Conservation (phyloP, 345 rosid species). For the Bruguiera sexangula region DNA sequence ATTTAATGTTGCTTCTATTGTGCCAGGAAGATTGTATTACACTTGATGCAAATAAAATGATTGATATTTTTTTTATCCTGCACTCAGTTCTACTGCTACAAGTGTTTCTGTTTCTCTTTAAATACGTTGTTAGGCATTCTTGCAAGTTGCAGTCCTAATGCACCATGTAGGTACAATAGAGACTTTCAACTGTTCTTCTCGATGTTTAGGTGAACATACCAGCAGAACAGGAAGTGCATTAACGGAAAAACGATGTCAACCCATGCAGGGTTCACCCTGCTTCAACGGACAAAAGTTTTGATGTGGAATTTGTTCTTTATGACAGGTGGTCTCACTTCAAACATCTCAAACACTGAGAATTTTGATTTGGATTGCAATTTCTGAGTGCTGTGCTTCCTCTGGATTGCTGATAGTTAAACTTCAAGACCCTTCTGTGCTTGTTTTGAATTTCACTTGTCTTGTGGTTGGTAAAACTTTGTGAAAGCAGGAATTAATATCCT, state of each 20-base stretch:
- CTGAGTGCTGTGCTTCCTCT: not conserved
- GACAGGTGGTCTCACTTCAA: not conserved
- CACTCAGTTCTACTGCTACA: no score
- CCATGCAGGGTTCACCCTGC: not conserved
- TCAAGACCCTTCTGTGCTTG: not conserved
- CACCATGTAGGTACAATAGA: no score
- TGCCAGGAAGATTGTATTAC: no score
- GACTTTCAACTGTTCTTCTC: no score
- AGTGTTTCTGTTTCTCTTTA: no score
- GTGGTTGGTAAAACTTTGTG: not conserved
- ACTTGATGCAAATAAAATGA: no score
- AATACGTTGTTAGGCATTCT: no score
- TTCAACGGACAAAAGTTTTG: not conserved
- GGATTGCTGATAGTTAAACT: not conserved
- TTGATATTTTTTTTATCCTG: no score
- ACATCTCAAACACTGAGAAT: not conserved
- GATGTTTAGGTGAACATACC: not conserved
- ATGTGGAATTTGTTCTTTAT: not conserved
- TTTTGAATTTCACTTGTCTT: not conserved
- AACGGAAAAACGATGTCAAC: not conserved
- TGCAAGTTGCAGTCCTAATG: no score
- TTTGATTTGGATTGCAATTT: slow-evolving; percentile 4
- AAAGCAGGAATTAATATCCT: not conserved
- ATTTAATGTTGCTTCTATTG: no score
- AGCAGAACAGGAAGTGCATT: not conserved